Base-by-base conservation (phyloP, 1,139 yeast genomes). In the Entelexis sorbosivorans region DNA sequence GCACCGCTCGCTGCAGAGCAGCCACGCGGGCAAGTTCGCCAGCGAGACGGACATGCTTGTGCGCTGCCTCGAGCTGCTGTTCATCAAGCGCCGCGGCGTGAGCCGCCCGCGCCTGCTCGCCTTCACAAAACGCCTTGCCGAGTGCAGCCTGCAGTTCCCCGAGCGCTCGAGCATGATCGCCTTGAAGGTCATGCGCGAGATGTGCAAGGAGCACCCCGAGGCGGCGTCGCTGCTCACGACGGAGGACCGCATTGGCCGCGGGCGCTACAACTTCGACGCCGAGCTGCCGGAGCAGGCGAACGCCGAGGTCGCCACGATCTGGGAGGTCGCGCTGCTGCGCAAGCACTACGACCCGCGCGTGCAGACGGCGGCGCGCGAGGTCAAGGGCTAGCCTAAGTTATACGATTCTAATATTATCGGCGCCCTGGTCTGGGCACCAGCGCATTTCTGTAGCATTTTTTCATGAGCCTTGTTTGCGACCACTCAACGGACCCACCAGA, bases 31-130 rank as follows among this genome's bases (percentile, higher is more conserved):
- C 47, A 85, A 86, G 64, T 84, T 88, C 3, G 79, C 95, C 0
- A 89, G 96, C 10, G 89, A 86, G 60, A 82, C 94, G 14, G 97
- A 91, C 65, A 72, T 89, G 64, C 69, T 88, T 26, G 71, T 89
- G 50, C 76, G 83, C 56, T 79, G 91, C 47, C 72, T 91, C 46
- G 96, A 91, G 64, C 78, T 78, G 51, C 76, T 88, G 19, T 89
- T 91, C 61, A 78, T 82, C 52, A 45, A 38, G 26, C 49, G 55
- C 10, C 51, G 59, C 11, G 52, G 50, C 16, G 78, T 91, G 3
- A 54, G 55, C 28, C 73, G 75, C 47, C 71, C 76, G 36, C 75
- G 96, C 58, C 87, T 94, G 9, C 70, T 84, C 45, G 88, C 96
- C 0, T 89, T 89, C 66, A 78, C 87, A 17, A 91, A 91, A 65